Evolutionary conservation across 805 yeast genomes (phyloP).

Genomic region (Maudiozyma barnettii): DNA sequence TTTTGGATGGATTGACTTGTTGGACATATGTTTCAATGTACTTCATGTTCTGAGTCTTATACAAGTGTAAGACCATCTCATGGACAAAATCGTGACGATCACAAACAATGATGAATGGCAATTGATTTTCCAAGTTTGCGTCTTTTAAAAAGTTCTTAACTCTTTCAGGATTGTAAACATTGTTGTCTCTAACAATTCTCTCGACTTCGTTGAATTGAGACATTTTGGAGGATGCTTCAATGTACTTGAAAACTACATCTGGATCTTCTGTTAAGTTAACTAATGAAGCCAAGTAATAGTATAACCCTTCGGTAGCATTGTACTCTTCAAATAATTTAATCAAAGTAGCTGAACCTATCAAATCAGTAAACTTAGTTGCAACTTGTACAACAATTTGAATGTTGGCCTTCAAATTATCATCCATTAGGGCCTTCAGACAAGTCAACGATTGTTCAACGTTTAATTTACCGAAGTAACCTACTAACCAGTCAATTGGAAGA

Average conservation of each 20-base stretch:
- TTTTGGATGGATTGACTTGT: constrained; percentile 90
- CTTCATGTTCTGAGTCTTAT: constrained; percentile 92
- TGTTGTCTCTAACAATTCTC: constrained; percentile 89
- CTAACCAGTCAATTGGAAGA: constrained; percentile 89
- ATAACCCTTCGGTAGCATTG: constrained; percentile 86
- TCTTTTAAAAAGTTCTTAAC: constrained; percentile 96
- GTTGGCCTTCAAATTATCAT: constrained; percentile 71
- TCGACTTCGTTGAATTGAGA: constrained; percentile 92
- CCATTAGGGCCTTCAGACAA: constrained; percentile 78
- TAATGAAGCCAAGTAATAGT: constrained; percentile 85
- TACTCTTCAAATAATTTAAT: constrained; percentile 90
- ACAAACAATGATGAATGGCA: constrained; percentile 93
- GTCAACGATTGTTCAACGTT: constrained; percentile 89
- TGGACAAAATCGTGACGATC: constrained; percentile 87
- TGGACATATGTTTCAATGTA: constrained; percentile 97
- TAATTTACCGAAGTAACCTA: constrained; percentile 82
- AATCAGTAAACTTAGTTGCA: constrained; percentile 90
- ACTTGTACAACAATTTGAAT: constrained; percentile 91
- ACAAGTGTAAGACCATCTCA: constrained; percentile 84
- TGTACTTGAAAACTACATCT: constrained; percentile 91
- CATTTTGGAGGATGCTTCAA: constrained; percentile 84
- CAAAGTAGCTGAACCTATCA: constrained; percentile 76
- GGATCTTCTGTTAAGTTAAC: constrained; percentile 91
- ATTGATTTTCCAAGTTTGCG: constrained; percentile 85
- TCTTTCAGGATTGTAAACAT: constrained; percentile 90